Evolutionary conservation across 345 rosid genomes (phyloP), one percentile per base, ranked within the genome.

Genomic region (Heritiera fomes): DNA sequence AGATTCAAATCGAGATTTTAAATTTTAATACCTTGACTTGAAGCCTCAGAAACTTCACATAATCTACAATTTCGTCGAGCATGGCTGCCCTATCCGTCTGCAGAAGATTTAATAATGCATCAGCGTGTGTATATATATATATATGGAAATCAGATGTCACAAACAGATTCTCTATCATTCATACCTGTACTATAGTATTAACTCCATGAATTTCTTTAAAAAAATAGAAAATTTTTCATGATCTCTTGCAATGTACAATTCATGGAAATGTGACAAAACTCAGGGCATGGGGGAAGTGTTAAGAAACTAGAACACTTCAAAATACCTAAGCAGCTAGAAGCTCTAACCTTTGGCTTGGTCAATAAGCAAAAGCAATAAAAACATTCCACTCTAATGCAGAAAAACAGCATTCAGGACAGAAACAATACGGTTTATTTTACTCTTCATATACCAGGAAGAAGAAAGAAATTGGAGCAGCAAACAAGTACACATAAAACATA

Each of bases 11-110:
- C n/a, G 68, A 43, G 67, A 17, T 46, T 47, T 67, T 5, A 32
- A 59, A 47, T 0, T 46, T 62, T 10, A 75, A 43, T 89, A 92
- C 97, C 97, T 92, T 90, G 73, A 92, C 94, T 84, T 92, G 94
- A 71, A 92, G 94, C 80, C 91, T 86, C 30, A 92, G 84, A 80
- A 92, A 92, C 91, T 90, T 92, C 79, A 92, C 97, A 64, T 92
- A 92, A 80, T 92, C 97, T 78, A 90, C 91, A 38, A 92, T 92
- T 78, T 92, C 97, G 38, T 92, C 97, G 40, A 92, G 91, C 93
- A 92, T 92, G 65, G 88, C 88, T 68, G 97, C 97, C 80, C 90
- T 88, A 66, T 92, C 97, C 8, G 91, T 88, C 97, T 92, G 89
- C 81, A 80, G 23, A 18, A 63, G 56, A 50, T 69, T 61, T 45